Evolutionary conservation across 2,329 filamentous ascomycete species (phyloP), one percentile per base, ranked within the genome.

Genomic region (Trichoderma sp.): DNA sequence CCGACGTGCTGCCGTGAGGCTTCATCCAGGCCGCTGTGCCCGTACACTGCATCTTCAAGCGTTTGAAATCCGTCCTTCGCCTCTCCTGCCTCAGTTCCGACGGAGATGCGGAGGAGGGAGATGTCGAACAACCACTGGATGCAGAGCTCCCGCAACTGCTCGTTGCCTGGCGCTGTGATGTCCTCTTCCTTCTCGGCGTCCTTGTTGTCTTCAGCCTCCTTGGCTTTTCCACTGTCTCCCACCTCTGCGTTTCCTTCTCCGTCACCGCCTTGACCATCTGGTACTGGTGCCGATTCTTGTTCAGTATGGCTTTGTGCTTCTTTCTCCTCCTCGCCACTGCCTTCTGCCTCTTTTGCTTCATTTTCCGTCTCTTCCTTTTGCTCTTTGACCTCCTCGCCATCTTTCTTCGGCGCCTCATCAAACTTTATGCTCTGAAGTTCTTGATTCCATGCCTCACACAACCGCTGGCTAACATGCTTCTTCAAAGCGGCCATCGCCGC

Each of bases 401-500:
- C 28, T 7, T 70, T 51, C 30, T 68, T 65, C 21, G 68, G 21
- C 63, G 64, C 19, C 68, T 68, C 7, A 43, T 48, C 5, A 66
- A 58, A 6, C 67, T 58, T n/a, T 14, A 69, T 39, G 21, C 66
- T 66, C n/a, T 74, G 72, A 63, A 88, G 69, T 62, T 79, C 74
- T 51, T 77, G 74, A 9, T 73, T 72, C 85, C 85, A 87, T 7
- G 74, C 70, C 59, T 76, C 75, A n/a, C 76, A 77, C 1, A 94
- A 73, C 56, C 82, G 77, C 48, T 77, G 75, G 6, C 79, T 74
- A 6, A 92, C 72, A 52, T 80, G 74, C n/a, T 71, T 73, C 76
- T 92, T 95, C 68, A 96, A 72, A 0, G 80, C 79, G 0, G 71
- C 71, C 1, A 93, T 84, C 0, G 91, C 90, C 2, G 82, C 80